phyloP scores from a whole-genome alignment of 2,329 filamentous ascomycete genomes.

The Thermothelomyces thermophilus region DNA sequence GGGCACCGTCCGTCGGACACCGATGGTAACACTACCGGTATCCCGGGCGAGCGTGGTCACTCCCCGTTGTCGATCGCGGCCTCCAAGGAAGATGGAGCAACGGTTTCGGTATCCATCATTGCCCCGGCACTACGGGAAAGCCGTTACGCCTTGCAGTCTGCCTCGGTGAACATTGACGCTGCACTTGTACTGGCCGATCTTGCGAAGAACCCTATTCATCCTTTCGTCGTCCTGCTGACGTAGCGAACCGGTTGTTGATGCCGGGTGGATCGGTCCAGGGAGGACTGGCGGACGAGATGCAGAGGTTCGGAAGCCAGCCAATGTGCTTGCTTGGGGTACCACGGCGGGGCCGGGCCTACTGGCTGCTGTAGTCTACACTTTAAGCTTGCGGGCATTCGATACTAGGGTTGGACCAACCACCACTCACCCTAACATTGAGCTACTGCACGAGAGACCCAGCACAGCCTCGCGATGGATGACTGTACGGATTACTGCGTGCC shows the following conservation, averaged over 20 bases:
- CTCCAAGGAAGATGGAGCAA: neutral
- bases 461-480: constrained; percentile 23
- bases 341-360: constrained; percentile 9
- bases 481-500: too few relatives aligned
- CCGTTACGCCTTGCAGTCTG: constrained; percentile 11
- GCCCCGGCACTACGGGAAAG: neutral
- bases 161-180: constrained; percentile 1
- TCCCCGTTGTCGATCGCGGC: too few relatives aligned
- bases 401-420: constrained; percentile 14
- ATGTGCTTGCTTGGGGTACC: constrained; percentile 21
- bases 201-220: constrained; percentile 14
- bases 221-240: constrained; percentile 3
- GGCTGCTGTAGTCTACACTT: too few relatives aligned
- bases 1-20: too few relatives aligned
- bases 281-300: constrained; percentile 7
- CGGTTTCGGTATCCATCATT: neutral
- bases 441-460: constrained; percentile 6
- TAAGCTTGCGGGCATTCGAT: too few relatives aligned
- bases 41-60: too few relatives aligned
- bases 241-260: constrained; percentile 10
- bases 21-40: too few relatives aligned
- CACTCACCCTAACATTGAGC: neutral
- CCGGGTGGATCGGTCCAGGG: constrained; percentile 2
- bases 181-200: neutral
- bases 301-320: constrained; percentile 29